Base-by-base conservation (phyloP, 192 early-diverging fungal species). In the Cetraspora pellucida region DNA sequence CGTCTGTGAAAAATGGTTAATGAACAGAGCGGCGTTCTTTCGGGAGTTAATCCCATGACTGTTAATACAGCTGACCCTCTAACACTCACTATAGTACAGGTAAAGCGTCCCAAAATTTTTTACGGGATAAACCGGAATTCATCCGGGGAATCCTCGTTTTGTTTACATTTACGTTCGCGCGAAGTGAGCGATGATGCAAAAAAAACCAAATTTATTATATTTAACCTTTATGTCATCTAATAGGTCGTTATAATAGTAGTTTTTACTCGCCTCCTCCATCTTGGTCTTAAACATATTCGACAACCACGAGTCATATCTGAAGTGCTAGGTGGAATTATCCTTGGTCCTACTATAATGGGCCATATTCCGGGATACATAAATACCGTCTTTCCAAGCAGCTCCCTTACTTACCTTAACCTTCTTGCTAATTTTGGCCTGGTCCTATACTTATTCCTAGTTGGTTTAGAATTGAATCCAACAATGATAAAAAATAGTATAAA, bases 281-380 rank as follows among this genome's bases (percentile, higher is more conserved):
- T 92, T 31, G 77, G 80, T 10, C 81, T 98, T 44, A 78, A 78
- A 21, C 83, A 82, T 55, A 67, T 96, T 8, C 75, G 83, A 59
- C 95, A 98, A 80, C 96, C 96, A 0, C 81, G 86, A 7, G 96
- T 96, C 46, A 97, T 98, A 60, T 91, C 95, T 45, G 96, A 98
- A 80, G 91, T 98, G 55, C 79, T 97, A 47, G 95, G 91, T 46
- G 95, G 95, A 10, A 94, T 97, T 72, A 76, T 96, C 4, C 87
- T 97, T 11, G 97, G 97, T 0, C 95, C 95, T 1, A 92, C 95
- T 2, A 93, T 88, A 8, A 85, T 97, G 31, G 93, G 93, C 3
- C 88, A 89, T 44, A 93, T 91, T 66, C 87, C 88, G 23, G 87
- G 83, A 5, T 97, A 93, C 79, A 77, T 78, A 58, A 69, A 78